phyloP scores from a whole-genome alignment of 768 basidiomycete genomes.

The Lentinula sp. region DNA sequence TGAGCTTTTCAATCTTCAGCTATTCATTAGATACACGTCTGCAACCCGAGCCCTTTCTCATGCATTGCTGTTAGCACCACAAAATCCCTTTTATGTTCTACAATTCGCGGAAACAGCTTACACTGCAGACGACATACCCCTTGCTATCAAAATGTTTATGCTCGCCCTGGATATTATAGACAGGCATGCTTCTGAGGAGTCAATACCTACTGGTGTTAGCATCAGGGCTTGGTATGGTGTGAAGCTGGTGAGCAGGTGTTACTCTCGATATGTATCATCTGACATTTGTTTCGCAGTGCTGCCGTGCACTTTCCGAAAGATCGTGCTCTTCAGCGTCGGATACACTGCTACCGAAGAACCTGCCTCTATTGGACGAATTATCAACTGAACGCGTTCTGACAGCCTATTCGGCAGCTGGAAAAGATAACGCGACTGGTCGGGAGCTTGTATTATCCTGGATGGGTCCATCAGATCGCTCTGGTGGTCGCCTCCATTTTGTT shows the following conservation, averaged over 20 bases:
- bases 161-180: constrained; percentile 76
- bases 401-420: constrained; percentile 46
- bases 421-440: constrained; percentile 31
- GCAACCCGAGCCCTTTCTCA: constrained; percentile 78
- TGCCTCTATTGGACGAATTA: constrained; percentile 60
- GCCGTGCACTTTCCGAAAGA: constrained; percentile 43
- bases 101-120: constrained; percentile 87
- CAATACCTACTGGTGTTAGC: constrained; percentile 50
- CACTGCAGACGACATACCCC: constrained; percentile 64
- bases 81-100: constrained; percentile 81
- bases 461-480: constrained; percentile 9
- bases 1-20: not conserved
- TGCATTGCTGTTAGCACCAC: constrained; percentile 74
- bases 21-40: constrained; percentile 51
- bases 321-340: constrained; percentile 46
- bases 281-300: constrained; percentile 36
- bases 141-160: constrained; percentile 77
- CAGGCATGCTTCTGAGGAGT: constrained; percentile 45
- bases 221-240: constrained; percentile 81
- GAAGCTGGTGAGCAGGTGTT: constrained; percentile 53
- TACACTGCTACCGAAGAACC: constrained; percentile 49
- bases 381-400: constrained; percentile 66
- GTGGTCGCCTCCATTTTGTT: not conserved
- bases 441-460: constrained; percentile 43
- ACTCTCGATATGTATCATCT: not conserved